Evolutionary conservation across 2,329 filamentous ascomycete species (phyloP), one percentile per base, ranked within the genome.

Genomic region (Penicillium griseofulvum): DNA sequence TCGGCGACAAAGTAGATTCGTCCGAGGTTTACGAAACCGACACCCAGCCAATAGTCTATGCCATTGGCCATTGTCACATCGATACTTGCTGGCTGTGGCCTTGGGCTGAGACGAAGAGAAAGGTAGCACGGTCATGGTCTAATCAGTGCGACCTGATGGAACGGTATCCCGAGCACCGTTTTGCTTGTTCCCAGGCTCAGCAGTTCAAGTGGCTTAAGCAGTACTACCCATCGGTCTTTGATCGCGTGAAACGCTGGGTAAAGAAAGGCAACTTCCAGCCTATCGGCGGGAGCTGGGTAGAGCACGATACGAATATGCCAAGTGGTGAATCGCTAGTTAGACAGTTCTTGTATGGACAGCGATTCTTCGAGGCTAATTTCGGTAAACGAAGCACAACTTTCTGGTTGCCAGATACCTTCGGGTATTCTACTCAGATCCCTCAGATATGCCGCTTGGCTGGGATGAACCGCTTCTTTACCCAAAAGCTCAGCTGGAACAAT

Each of bases 401-500:
- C 75, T 99, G 94, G 94, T 82, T 99, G 7, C 94, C 94, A 0
- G 94, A 99, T 73, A 99, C 94, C 0, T 99, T 99, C 76, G 94
- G 94, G 14, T 99, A 99, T 76, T 97, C 92, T 0, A 89, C 88
- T 47, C 94, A 99, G 74, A 83, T 99, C 39, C 94, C 94, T 12
- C 94, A 99, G 70, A 80, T 99, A 39, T 97, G 91, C 71, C 88
- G 93, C 4, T 79, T 97, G 28, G 89, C 94, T n/a, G 93, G 91
- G 19, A 97, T 99, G 94, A 89, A 85, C 55, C 86, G 93, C 33
- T 99, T 99, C 80, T 88, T 99, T 68, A 99, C 94, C 0, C 94
- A 99, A 74, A 99, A 99, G 78, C 81, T 99, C 56, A 97, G 93
- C 79, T 99, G 94, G 94, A 97, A 97, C 79, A 97, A 97, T 72